Conservation (phyloP, 164 flowering plant species). For the Vitis amurensis region DNA sequence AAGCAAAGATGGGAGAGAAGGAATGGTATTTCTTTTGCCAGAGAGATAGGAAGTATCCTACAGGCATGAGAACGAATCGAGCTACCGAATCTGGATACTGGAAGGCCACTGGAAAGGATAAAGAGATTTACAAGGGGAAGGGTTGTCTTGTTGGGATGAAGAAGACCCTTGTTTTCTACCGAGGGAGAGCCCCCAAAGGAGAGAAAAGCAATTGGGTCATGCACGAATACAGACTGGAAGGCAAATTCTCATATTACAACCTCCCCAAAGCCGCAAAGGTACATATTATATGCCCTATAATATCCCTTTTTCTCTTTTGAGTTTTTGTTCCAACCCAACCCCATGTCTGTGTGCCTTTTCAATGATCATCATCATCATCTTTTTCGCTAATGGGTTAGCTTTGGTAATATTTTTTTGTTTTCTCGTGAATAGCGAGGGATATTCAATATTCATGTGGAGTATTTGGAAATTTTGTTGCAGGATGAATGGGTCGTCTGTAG, state of each 20-base stretch:
- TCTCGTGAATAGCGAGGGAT: neutral
- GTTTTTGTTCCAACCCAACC: too few species aligned
- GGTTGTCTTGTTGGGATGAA: conserved; percentile 57
- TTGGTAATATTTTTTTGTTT: conserved; percentile 12
- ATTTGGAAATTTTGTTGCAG: conserved; percentile 23
- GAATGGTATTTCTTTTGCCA: conserved; percentile 61
- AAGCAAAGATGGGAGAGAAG: conserved; percentile 68
- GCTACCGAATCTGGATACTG: conserved; percentile 65
- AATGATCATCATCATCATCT: too few species aligned
- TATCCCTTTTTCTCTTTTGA: neutral
- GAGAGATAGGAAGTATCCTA: conserved; percentile 64
- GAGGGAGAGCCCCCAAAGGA: conserved; percentile 66
- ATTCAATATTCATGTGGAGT: neutral
- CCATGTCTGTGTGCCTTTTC: too few species aligned
- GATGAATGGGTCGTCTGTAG: conserved; percentile 71
- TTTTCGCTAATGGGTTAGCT: neutral
- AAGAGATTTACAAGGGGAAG: conserved; percentile 53
- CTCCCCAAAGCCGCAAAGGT: conserved; percentile 43
- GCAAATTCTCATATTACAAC: conserved; percentile 38
- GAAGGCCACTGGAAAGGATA: conserved; percentile 74
- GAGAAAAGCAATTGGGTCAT: conserved; percentile 68
- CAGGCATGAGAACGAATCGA: conserved; percentile 64
- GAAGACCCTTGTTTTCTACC: conserved; percentile 67
- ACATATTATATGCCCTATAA: neutral
- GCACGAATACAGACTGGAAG: conserved; percentile 59